phyloP scores from a whole-genome alignment of 257 asterid genomes.

The Pogostemon cablin region DNA sequence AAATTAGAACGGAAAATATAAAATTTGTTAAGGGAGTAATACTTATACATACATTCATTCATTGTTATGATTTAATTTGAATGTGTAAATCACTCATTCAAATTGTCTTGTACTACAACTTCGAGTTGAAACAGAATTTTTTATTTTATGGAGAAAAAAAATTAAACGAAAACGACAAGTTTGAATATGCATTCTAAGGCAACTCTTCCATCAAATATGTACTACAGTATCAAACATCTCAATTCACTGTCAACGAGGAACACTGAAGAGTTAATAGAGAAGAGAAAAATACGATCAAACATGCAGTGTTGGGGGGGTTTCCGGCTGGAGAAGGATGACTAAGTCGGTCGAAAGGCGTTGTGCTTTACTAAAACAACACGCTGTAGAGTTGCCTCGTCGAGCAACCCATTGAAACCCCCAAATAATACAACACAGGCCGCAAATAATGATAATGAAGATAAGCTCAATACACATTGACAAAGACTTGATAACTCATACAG shows the following conservation, averaged over 20 bases:
- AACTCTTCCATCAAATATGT: conserved; percentile 38
- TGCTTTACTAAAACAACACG: conserved; percentile 39
- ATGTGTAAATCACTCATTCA: too few relatives aligned
- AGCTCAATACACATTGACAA: conserved; percentile 37
- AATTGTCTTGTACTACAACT: too few relatives aligned
- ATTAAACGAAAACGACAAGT: neutral
- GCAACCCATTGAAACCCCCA: conserved; percentile 44
- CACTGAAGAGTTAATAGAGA: conserved; percentile 28
- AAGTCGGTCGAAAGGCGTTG: conserved; percentile 21
- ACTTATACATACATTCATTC: too few relatives aligned
- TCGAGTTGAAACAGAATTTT: too few relatives aligned
- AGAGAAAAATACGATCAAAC: conserved; percentile 36
- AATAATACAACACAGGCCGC: conserved; percentile 36
- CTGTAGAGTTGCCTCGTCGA: conserved; percentile 37
- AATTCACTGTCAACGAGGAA: conserved; percentile 40
- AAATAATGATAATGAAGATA: conserved; percentile 42
- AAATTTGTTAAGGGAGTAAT: too few relatives aligned
- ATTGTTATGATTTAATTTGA: too few relatives aligned
- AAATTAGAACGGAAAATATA: too few relatives aligned
- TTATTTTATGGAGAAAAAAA: too few relatives aligned
- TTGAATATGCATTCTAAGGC: conserved; percentile 27
- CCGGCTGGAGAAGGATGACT: conserved; percentile 12
- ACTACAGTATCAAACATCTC: conserved; percentile 33
- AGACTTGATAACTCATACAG: conserved; percentile 33
- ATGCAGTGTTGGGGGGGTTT: conserved; percentile 28